Evolutionary conservation across 805 yeast species (phyloP), one percentile per base, ranked within the genome.

Genomic region (Candida nemodendra): DNA sequence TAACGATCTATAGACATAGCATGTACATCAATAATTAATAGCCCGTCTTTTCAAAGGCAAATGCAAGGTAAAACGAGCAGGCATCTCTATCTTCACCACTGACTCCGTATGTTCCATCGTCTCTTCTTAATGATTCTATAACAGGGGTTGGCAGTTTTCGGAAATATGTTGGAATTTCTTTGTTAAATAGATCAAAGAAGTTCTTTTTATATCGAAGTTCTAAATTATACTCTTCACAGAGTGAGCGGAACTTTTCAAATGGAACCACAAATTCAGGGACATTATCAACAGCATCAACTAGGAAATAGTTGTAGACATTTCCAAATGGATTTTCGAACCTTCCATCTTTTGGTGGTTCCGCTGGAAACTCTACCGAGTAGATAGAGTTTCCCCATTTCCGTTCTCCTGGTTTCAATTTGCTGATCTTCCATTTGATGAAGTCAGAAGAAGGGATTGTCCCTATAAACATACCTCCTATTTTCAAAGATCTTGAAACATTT

Each of bases 241-340:
- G 64, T 39, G 82, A 77, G 60, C 95, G 72, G 41, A 93, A 76
- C 1, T 81, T 76, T 54, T 91, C 97, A 62, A 93, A 89, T 1
- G 97, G 98, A 5, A 93, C 96, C 5, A 93, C 95, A 54, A 84
- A 93, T 56, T 93, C 99, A 0, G 98, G 98, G 17, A 93, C 96
- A 53, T 93, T 82, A 45, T 88, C 96, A 33, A 93, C 91, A 0
- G 99, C 99, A 65, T 93, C 99, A 47, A 80, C 80, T 41, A 93
- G 66, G 64, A 70, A 86, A 58, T 85, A 93, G 37, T 76, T 78
- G 61, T 93, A 93, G 52, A 77, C 71, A 60, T 90, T 84, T 0
- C 99, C 99, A 56, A 69, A 88, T 0, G 93, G 85, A 1, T 81
- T 75, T 8, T 78, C 66, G 54, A 86, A 87, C 32, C 75, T 78